Evolutionary conservation across 768 basidiomycete genomes (phyloP).

Genomic region (Leccinellum albellum): DNA sequence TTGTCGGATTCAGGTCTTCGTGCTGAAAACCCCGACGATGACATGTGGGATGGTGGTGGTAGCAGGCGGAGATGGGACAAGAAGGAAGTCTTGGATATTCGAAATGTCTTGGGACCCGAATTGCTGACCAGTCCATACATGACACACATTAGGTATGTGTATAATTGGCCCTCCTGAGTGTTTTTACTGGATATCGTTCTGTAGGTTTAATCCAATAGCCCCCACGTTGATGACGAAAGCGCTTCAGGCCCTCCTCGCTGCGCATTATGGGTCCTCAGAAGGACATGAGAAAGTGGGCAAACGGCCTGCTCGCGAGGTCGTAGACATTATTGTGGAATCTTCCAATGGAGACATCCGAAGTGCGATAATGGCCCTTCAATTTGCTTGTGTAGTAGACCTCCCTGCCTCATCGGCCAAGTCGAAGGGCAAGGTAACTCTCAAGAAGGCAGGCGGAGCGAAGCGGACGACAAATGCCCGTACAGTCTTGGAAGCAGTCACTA

Average conservation of each 20-base stretch:
- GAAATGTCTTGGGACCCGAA: slow-evolving; percentile 67
- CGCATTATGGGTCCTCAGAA: slow-evolving; percentile 40
- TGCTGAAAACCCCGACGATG: slow-evolving; percentile 55
- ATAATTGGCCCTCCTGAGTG: neutral
- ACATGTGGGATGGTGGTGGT: slow-evolving; percentile 43
- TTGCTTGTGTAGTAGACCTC: slow-evolving; percentile 56
- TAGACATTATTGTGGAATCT: slow-evolving; percentile 75
- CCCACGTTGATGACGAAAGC: slow-evolving; percentile 80
- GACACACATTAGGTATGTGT: slow-evolving; percentile 69
- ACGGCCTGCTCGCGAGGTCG: slow-evolving; percentile 56
- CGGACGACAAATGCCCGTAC: slow-evolving; percentile 24
- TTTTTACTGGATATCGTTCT: neutral
- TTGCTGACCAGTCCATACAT: slow-evolving; percentile 71
- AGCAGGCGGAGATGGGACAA: slow-evolving; percentile 44
- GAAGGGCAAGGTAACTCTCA: slow-evolving; percentile 31
- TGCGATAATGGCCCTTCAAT: slow-evolving; percentile 91
- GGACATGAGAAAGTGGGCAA: slow-evolving; percentile 13
- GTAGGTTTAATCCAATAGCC: slow-evolving; percentile 90
- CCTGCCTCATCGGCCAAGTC: slow-evolving; percentile 13
- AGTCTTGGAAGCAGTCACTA: slow-evolving; percentile 69
- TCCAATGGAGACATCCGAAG: slow-evolving; percentile 90
- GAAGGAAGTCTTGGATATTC: slow-evolving; percentile 57
- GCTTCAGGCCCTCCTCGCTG: slow-evolving; percentile 54
- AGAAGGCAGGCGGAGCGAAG: slow-evolving; percentile 21
- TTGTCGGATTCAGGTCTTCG: slow-evolving; percentile 79